Evolutionary conservation across 148 eudicot genomes (phyloP), one percentile per base, ranked within the genome.

Genomic region (Silene conica): DNA sequence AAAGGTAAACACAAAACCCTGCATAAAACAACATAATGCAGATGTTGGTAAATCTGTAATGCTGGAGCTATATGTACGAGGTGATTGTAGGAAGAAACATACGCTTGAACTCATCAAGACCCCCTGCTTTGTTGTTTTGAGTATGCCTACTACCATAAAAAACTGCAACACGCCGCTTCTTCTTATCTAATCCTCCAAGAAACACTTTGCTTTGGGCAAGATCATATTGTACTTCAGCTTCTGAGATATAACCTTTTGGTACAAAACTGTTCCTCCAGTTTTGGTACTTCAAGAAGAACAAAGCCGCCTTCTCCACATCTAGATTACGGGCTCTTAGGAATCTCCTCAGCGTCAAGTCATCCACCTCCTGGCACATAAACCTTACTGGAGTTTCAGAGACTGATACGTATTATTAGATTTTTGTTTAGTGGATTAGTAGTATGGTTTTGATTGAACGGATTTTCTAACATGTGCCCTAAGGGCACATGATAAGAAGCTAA

Each of bases 21-120:
- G 89, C 25, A 68, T 77, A 73, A 69, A 38, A 18, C 20, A 67
- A 34, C 43, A 74, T 19, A 23, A 38, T 67, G 8, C 18, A 41
- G 70, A 74, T 19, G 60, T 55, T 9, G 23, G 26, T 74, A 43
- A 20, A 28, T 13, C 68, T 58, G 16, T 64, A n/a, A 31, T 7
- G 23, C n/a, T 10, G 60, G 38, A 31, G 63, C 46, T 61, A 13
- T 48, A 34, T 56, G 41, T 57, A 57, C 41, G 38, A 67, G 0
- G 52, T 23, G 15, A 64, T 13, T 58, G 23, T 6, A 46, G 18
- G 4, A 26, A 26, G 67, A 25, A 2, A 77, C 87, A 9, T 76
- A 94, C 98, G 92, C 76, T 85, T 91, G 79, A 89, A 86, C 69
- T 91, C 97, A 0, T 91, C 97, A 6, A 83, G 55, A 70, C 97